A percentile compares a stretch with the other conserved stretches of the same genome.
Evolutionary conservation across 352 stramenopile species (phyloP).

Genomic region (Lagenidium sp.): DNA sequence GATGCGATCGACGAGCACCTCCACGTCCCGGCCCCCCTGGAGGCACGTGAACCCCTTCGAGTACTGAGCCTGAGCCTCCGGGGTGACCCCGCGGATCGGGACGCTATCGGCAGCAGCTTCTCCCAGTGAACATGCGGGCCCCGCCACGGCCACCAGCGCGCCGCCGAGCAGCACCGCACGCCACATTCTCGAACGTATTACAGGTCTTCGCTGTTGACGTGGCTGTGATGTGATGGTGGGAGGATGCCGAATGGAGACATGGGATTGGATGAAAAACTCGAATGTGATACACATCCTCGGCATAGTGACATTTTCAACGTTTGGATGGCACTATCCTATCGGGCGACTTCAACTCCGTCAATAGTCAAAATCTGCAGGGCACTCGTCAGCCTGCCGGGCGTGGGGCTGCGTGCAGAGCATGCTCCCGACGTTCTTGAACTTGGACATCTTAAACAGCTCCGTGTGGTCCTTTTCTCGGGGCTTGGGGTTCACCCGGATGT

Average conservation of each 20-base stretch:
- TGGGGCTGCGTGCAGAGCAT: constrained; percentile 56
- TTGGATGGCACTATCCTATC: too few relatives aligned
- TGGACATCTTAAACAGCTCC: constrained; percentile 81
- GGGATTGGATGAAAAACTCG: constrained; percentile 8
- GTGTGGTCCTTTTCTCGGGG: constrained; percentile 15
- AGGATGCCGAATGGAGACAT: not conserved
- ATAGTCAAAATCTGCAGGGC: too few relatives aligned
- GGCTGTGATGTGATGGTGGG: constrained; percentile 1
- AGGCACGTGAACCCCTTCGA: too few relatives aligned
- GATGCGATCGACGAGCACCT: constrained; percentile 34
- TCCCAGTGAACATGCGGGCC: too few relatives aligned
- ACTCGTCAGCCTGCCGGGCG: too few relatives aligned
- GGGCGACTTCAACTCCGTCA: too few relatives aligned
- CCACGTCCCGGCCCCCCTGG: constrained; percentile 16
- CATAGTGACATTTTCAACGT: constrained; percentile 1
- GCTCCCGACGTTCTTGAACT: constrained; percentile 73
- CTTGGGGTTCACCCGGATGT: constrained; percentile 40
- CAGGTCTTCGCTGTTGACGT: constrained; percentile 9
- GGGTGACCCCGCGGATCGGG: too few relatives aligned
- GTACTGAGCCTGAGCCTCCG: too few relatives aligned
- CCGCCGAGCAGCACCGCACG: not conserved
- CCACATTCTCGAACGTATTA: constrained; percentile 1
- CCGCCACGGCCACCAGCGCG: not conserved
- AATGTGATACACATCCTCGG: constrained; percentile 12
- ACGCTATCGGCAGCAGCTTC: too few relatives aligned